Conservation (phyloP, 176 grass and related monocot species). For the Cymbopogon citratus region DNA sequence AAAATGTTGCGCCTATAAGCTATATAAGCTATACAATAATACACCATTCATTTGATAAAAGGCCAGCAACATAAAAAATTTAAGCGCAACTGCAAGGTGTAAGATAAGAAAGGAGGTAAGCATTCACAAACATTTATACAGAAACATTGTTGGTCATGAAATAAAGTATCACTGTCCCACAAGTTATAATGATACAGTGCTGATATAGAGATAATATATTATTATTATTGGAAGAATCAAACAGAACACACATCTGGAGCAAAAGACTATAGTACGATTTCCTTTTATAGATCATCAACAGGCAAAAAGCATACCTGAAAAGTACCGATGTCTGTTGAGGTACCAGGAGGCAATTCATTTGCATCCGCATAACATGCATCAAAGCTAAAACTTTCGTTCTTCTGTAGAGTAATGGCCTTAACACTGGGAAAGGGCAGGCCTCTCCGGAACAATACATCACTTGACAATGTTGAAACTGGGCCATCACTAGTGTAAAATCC, state of each 20-base stretch:
- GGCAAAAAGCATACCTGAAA: slow-evolving; percentile 59
- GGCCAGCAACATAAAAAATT: neutral
- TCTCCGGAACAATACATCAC: slow-evolving; percentile 57
- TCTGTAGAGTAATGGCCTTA: slow-evolving; percentile 63
- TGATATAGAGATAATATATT: neutral
- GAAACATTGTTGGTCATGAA: neutral
- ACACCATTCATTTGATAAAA: neutral
- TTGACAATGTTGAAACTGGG: slow-evolving; percentile 55
- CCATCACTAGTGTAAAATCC: slow-evolving; percentile 60
- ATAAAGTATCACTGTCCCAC: neutral
- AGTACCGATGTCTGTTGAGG: slow-evolving; percentile 53
- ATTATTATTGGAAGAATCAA: neutral
- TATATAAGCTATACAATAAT: slow-evolving; percentile 16
- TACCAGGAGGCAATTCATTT: slow-evolving; percentile 65
- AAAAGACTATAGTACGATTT: neutral
- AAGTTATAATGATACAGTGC: slow-evolving; percentile 2
- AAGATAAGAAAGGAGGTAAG: neutral
- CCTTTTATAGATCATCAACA: neutral
- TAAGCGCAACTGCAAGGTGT: neutral
- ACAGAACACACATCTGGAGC: neutral
- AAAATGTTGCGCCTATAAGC: too few species aligned
- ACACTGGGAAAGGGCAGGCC: slow-evolving; percentile 81
- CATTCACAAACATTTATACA: neutral
- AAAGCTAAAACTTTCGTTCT: slow-evolving; percentile 54
- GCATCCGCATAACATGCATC: slow-evolving; percentile 80